Base-by-base conservation (phyloP, 1,284 basidiomycete genomes). In the Ustilago xerochloae region DNA sequence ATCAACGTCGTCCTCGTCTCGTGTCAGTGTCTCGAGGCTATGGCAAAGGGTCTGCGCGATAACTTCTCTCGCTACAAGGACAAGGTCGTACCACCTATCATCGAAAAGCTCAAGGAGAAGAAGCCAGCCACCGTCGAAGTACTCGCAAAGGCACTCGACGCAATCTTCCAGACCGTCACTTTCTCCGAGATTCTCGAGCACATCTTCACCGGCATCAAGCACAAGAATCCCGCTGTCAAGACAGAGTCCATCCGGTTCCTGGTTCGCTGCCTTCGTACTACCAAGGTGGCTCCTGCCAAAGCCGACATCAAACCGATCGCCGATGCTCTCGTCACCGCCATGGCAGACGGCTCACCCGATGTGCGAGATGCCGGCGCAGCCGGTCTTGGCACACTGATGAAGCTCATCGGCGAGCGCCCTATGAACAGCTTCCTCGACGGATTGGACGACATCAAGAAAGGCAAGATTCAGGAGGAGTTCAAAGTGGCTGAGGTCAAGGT, bases 221-320 rank as follows among this genome's bases (percentile, higher is more conserved):
- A 92, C 70, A 99, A 99, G 87, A 99, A 98, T 83, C 97, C 97
- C 1, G 93, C 97, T 84, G 93, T 98, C 45, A 97, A 97, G 83
- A 93, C 97, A 84, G 93, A 94, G 15, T 91, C 94, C 0, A 87
- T 97, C 74, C 93, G 92, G 80, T 98, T 97, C 83, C 87, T 98
- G 20, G 89, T 88, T 18, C 90, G 97, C 47, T 93, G 90, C 81
- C 88, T 99, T 46, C 87, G 90, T 1, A 85, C 84, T 2, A 91
- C 90, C 0, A 87, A 88, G 15, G 81, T 85, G 16, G 90, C 93
- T 0, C 88, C 94, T 16, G 88, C 88, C 43, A 89, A 90, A 45
- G 87, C 88, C 3, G 93, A 96, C 79, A 87, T 98, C 75, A 96
- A 97, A 82, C 89, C 91, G 1, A 86, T 97, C 36, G 90, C 93